A percentile compares a stretch with the other conserved stretches of the same genome.
phyloP scores from a whole-genome alignment of 805 yeast species.

The Metschnikowia koreensis region DNA sequence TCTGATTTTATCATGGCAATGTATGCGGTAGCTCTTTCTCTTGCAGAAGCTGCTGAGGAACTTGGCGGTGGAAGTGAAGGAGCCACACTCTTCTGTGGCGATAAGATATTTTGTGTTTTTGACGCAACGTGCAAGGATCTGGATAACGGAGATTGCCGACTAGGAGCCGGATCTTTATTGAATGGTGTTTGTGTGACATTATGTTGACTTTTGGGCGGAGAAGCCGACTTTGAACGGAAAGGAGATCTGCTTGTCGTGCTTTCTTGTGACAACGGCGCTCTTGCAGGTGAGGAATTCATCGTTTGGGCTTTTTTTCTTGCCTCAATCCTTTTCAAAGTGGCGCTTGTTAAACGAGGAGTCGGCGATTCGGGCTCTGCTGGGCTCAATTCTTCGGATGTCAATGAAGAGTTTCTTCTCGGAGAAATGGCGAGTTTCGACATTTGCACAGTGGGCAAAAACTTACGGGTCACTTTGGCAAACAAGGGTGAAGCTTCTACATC shows the following conservation, averaged over 20 bases:
- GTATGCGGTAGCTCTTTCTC: conserved; percentile 16
- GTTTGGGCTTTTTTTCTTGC: conserved; percentile 20
- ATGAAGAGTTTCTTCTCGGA: conserved; percentile 8
- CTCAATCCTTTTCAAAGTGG: conserved; percentile 36
- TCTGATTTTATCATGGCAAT: conserved; percentile 15
- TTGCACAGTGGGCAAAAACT: conserved; percentile 24
- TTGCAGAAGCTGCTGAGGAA: conserved; percentile 7
- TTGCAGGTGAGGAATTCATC: neutral
- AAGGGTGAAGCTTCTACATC: conserved; percentile 17
- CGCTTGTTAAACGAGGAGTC: conserved; percentile 28
- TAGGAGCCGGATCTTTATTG: neutral
- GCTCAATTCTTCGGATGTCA: conserved; percentile 3
- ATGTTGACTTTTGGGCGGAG: conserved; percentile 17
- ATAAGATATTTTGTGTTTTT: neutral
- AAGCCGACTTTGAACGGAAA: conserved; percentile 6
- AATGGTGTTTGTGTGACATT: neutral
- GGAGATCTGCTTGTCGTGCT: conserved; percentile 2
- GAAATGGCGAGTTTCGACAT: conserved; percentile 7
- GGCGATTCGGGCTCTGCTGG: conserved; percentile 13
- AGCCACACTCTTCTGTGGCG: conserved; percentile 1
- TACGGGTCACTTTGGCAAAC: conserved; percentile 32
- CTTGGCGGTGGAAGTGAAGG: conserved; percentile 8
- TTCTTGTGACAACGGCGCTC: neutral
- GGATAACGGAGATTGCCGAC: neutral
- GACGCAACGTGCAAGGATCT: conserved; percentile 6